phyloP scores from a whole-genome alignment of 257 asterid genomes.

The Plantago ovata region DNA sequence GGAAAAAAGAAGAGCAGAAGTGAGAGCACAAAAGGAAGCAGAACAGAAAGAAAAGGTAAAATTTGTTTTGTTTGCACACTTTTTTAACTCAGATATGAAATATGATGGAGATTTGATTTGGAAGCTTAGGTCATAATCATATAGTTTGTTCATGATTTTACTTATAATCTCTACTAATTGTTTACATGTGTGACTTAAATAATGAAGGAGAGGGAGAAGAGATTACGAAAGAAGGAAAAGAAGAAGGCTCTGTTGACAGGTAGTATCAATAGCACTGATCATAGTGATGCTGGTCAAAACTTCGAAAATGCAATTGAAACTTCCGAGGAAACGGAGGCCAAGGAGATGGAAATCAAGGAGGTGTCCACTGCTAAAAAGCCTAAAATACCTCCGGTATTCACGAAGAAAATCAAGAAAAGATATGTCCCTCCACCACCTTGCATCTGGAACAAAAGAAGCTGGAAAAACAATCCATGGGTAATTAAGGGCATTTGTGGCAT shows the following conservation, averaged over 20 bases:
- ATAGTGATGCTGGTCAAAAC: slow-evolving; percentile 30
- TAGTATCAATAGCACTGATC: slow-evolving; percentile 27
- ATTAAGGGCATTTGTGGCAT: slow-evolving; percentile 37
- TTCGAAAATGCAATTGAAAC: slow-evolving; percentile 40
- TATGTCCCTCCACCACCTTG: slow-evolving; percentile 82
- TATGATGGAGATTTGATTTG: neutral
- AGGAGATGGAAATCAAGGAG: slow-evolving; percentile 27
- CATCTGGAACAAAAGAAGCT: slow-evolving; percentile 55
- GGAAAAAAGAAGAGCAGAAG: slow-evolving; percentile 64
- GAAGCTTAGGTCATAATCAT: neutral
- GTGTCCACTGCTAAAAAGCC: slow-evolving; percentile 29
- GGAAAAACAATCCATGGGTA: slow-evolving; percentile 85
- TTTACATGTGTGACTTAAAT: slow-evolving; percentile 15
- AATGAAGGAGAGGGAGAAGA: slow-evolving; percentile 85
- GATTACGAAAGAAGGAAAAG: slow-evolving; percentile 77
- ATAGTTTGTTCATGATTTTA: neutral
- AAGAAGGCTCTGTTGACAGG: slow-evolving; percentile 40
- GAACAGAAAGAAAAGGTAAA: slow-evolving; percentile 83
- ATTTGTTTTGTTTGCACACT: neutral
- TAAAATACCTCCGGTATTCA: slow-evolving; percentile 31
- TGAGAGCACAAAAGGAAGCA: slow-evolving; percentile 78
- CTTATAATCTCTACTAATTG: neutral
- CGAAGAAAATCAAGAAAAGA: slow-evolving; percentile 57
- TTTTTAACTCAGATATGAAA: neutral
- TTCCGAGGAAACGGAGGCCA: slow-evolving; percentile 40